Evolutionary conservation across 495 filamentous ascomycete genomes (phyloP), one percentile per base, ranked within the genome.

Genomic region (Xylaria grammica): DNA sequence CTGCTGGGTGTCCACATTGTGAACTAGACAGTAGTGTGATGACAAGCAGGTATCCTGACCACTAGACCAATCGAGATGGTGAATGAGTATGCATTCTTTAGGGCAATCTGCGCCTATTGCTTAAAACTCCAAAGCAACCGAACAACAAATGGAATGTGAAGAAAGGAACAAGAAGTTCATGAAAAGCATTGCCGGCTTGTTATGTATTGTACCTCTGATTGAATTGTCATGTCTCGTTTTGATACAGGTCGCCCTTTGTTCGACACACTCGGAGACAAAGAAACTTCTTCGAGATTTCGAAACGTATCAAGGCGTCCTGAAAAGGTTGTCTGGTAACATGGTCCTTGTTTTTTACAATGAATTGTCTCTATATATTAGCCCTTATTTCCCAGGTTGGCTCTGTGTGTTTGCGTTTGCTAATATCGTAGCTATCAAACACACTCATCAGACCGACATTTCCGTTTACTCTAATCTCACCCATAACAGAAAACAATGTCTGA

Each of bases 31-130:
- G 4, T 30, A 38, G 22, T n/a, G n/a, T n/a, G n/a, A 48, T 64
- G 62, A 64, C 62, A 58, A 64, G 62, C 62, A 64, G 62, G 62
- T 64, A 64, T 63, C 61, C 61, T 63, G 2, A 56, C 61, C 61
- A 63, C 61, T 64, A 64, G 62, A 64, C 62, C 45, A 64, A 57
- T 64, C 62, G 45, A 64, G 62, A 64, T 42, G 40, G n/a, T n/a
- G n/a, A n/a, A n/a, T n/a, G n/a, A n/a, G n/a, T n/a, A n/a, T n/a
- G n/a, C n/a, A n/a, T n/a, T n/a, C n/a, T n/a, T n/a, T n/a, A n/a
- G n/a, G n/a, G 17, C 40, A 9, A 42, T 9, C 5, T 42, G 40
- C 6, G 15, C 40, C 17, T 42, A 3, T 7, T 7, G n/a, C n/a
- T n/a, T n/a, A n/a, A n/a, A n/a, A n/a, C n/a, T n/a, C n/a, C n/a